Base-by-base conservation (phyloP, 805 yeast species). In the Schizosaccharomyces cryophilus region DNA sequence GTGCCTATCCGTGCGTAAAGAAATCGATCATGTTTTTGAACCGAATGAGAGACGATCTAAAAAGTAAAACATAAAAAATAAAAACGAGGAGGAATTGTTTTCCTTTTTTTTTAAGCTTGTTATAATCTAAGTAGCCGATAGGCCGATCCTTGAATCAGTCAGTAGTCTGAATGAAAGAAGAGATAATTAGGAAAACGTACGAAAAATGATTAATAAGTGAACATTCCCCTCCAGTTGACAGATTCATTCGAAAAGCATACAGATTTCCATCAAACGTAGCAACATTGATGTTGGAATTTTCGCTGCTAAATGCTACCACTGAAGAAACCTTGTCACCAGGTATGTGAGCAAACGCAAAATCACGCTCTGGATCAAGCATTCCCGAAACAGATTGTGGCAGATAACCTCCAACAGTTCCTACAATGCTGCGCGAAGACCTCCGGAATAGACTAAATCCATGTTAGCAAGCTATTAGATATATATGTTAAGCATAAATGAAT, bases 381-480 rank as follows among this genome's bases (percentile, higher is more conserved):
- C 95, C 85, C 11, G 87, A 80, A 48, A 89, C 81, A 61, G 85
- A 80, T 13, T 82, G 75, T 1, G 96, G 96, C 26, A 89, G 75
- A 64, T 83, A 84, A n/a, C 86, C 86, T 0, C 95, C 95, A 78
- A 88, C 82, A 61, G 82, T 84, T 66, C 84, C 94, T 0, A 95
- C 95, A 60, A 71, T 21, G 7, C 30, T 19, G 19, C 35, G 21
- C 19, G 56, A 51, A 29, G 35, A 21, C 19, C 56, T 21, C 6
- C 56, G 56, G n/a, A 51, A 29, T 11, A 51, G 17, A 65, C 40
- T 35, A 35, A 42, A 64, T 63, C 65, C 77, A 61, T 66, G 78
- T 67, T 66, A 70, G 60, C 11, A 69, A 64, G 59, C 67, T 69
- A 6, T 68, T 67, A 24, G 1, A 7, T 67, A 64, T 47, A 77